Percentiles rank a stretch among this genome's conserved stretches.
These are phyloP conservation scores for Alternaria sp. DNA, from an alignment of 2,329 filamentous ascomycete species.

Conservation along the genomic window DNA sequence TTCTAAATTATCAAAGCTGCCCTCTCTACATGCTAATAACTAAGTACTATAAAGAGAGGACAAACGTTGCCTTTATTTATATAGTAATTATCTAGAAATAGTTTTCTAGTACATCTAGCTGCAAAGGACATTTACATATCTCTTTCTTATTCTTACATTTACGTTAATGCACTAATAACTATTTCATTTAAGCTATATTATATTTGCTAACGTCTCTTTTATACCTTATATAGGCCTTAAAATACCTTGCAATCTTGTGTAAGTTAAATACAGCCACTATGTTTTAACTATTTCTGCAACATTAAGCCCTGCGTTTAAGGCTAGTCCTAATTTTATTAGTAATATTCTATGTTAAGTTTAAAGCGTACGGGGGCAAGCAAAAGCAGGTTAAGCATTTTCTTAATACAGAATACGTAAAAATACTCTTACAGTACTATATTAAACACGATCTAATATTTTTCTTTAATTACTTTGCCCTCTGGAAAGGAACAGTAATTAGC, in stretches of 20 bases:
- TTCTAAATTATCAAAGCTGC: conserved; percentile 1
- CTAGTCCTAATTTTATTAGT: not conserved
- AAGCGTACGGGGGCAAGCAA: not conserved
- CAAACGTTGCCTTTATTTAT: not conserved
- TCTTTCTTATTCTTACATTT: not conserved
- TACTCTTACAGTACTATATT: not conserved
- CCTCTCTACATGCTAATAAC: not conserved
- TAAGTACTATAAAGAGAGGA: not conserved
- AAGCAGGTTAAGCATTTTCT: not conserved
- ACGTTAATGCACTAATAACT: not conserved
- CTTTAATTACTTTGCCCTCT: not conserved
- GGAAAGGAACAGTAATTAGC: not conserved
- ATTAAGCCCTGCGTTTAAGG: not conserved
- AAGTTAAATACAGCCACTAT: not conserved
- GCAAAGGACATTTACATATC: not conserved
- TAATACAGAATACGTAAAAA: not conserved
- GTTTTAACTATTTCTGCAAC: not conserved
- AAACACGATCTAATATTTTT: not conserved
- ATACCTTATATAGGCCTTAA: not conserved
- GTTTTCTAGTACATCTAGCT: not conserved
- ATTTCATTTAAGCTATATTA: conserved; percentile 1
- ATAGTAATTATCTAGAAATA: not conserved
- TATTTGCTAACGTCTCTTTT: not conserved
- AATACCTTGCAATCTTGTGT: conserved; percentile 1
- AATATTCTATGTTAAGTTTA: not conserved